Evolutionary conservation across 768 basidiomycete species (phyloP).

Genomic region (Pleurotus salmoneostramineus): DNA sequence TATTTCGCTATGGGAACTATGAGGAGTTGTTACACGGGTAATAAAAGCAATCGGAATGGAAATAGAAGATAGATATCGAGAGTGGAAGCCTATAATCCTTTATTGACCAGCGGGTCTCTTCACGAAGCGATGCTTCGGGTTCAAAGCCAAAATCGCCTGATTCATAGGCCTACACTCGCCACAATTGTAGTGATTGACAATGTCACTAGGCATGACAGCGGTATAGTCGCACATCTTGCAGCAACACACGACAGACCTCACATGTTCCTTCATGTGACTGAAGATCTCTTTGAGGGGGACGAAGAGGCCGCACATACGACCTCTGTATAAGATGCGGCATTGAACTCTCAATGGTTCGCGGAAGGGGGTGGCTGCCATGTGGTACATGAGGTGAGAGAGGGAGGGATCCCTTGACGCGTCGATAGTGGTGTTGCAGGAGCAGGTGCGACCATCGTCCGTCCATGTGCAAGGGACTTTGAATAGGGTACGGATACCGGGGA

Average conservation of each 20-base stretch:
- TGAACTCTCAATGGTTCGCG: background rate
- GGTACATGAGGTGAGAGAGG: background rate
- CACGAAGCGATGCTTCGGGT: background rate
- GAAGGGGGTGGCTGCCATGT: background rate
- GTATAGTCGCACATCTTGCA: background rate
- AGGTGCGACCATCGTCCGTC: background rate
- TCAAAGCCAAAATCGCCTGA: background rate
- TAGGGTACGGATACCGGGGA: background rate
- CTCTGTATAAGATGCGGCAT: background rate
- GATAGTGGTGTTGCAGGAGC: background rate
- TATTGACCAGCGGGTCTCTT: background rate
- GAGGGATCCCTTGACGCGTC: background rate
- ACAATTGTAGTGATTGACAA: background rate
- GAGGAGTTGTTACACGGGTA: background rate
- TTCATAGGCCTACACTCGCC: background rate
- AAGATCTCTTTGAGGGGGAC: background rate
- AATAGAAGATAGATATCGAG: background rate
- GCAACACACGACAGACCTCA: background rate
- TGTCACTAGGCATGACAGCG: background rate
- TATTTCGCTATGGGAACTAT: background rate
- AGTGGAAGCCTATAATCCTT: background rate
- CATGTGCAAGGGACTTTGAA: background rate
- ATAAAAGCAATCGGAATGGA: background rate
- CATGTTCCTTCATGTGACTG: background rate
- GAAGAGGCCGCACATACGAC: background rate